Evolutionary conservation across 2,329 filamentous ascomycete genomes (phyloP).

Genomic region (Rhynchosporium agropyri): DNA sequence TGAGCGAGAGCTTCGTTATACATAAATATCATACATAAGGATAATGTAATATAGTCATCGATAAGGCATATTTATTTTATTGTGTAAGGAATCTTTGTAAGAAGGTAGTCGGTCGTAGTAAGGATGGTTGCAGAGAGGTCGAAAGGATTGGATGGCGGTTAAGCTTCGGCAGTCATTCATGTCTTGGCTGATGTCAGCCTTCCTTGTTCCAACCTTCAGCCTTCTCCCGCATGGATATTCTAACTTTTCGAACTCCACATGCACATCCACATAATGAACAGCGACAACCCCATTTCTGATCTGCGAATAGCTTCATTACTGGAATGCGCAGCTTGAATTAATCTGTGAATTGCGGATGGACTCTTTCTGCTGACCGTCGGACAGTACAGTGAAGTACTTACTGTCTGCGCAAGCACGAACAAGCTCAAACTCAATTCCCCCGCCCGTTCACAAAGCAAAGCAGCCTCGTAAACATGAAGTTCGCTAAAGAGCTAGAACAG

Average conservation of each 20-base stretch:
- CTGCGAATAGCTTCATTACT: slow-evolving; percentile 6
- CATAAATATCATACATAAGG: too few relatives aligned
- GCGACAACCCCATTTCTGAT: not conserved
- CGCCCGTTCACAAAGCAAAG: not conserved
- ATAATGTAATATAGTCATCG: too few relatives aligned
- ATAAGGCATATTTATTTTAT: too few relatives aligned
- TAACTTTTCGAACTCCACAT: not conserved
- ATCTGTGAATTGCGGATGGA: not conserved
- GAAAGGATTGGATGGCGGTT: not conserved
- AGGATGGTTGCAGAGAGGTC: too few relatives aligned
- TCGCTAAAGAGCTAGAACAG: slow-evolving; percentile 78
- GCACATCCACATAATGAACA: not conserved
- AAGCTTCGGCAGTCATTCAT: not conserved
- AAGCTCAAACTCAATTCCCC: slow-evolving; percentile 5
- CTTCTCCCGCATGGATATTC: slow-evolving; percentile 2
- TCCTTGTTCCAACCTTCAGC: not conserved
- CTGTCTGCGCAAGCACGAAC: too few relatives aligned
- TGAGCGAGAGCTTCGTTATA: too few relatives aligned
- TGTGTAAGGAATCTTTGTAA: too few relatives aligned
- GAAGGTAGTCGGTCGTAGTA: too few relatives aligned
- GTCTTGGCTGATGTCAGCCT: not conserved
- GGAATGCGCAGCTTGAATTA: not conserved
- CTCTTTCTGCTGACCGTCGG: not conserved
- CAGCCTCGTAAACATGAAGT: slow-evolving; percentile 54
- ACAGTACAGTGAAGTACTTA: not conserved